Base-by-base conservation (phyloP, 106 monocot genomes). In the Platanthera guangdongensis region DNA sequence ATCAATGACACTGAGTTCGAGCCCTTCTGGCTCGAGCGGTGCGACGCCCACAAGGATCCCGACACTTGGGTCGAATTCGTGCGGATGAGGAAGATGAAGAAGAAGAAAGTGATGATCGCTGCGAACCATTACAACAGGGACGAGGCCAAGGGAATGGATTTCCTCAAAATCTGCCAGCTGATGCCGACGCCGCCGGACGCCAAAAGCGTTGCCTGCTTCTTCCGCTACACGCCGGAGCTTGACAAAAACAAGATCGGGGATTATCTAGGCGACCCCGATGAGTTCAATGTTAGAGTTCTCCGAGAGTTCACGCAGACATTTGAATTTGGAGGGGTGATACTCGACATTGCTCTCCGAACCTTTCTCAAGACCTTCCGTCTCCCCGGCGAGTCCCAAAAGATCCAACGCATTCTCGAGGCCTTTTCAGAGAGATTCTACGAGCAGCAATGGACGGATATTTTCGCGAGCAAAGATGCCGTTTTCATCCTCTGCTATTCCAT, bases 381-480 rank as follows among this genome's bases (percentile, higher is more conserved):
- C 8, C 94, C 97, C 0, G 97, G 97, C 3, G 97, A 99, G 78
- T 94, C 97, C 6, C 97, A 99, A 78, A 99, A 99, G 85, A 94
- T 99, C 19, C 87, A 94, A 15, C 76, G 97, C 47, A 86, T 99
- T 18, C 83, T 99, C 0, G 97, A 94, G 72, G 92, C 89, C 19
- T 99, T 94, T 77, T 99, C 94, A 0, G 94, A 94, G 54, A 71
- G 83, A 47, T 94, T 82, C 81, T 92, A 85, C 64, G 94, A 92
- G 81, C 93, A 89, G 69, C 91, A 92, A 77, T 80, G 80, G 21
- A 10, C n/a, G 0, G 89, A 83, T 4, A 78, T 99, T 68, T 92
- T 99, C 70, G 89, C 76, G 0, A 86, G 74, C 83, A 91, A 86
- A 77, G 97, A 99, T 55, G 91, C 89, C 0, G 91, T 88, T 3